Evolutionary conservation across 139 green algal species (phyloP).

Genomic region (Astrephomene gubernaculifera): DNA sequence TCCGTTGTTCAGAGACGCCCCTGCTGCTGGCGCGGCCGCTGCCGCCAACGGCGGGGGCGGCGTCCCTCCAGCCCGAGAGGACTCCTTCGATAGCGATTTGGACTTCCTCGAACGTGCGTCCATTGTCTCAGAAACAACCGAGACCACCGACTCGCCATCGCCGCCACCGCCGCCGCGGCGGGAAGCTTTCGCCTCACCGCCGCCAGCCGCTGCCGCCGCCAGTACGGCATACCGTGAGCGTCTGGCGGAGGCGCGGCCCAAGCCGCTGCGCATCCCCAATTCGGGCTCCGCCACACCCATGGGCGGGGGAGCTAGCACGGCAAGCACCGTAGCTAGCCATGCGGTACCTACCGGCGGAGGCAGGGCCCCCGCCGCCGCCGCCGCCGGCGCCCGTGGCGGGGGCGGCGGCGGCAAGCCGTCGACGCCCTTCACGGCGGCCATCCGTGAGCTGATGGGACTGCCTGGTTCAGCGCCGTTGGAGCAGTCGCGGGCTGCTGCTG

Average conservation of each 20-base stretch:
- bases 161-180: neutral
- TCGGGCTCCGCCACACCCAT: conserved; percentile 43
- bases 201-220: neutral
- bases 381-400: neutral
- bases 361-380: neutral
- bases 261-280: conserved; percentile 39
- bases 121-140: conserved; percentile 15
- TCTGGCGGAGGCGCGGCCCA: conserved; percentile 26
- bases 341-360: conserved; percentile 25
- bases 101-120: conserved; percentile 46
- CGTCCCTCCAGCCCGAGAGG: neutral
- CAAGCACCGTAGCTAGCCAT: conserved; percentile 19
- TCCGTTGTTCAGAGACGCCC: neutral
- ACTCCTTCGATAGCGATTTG: conserved; percentile 24
- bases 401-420: conserved; percentile 11
- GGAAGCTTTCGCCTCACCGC: conserved; percentile 14
- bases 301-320: conserved; percentile 13
- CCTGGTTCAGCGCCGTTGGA: conserved; percentile 47
- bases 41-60: neutral
- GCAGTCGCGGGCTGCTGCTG: conserved; percentile 6
- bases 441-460: conserved; percentile 60
- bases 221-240: conserved; percentile 8
- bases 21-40: neutral
- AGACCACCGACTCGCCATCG: neutral
- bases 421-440: conserved; percentile 62